Evolutionary conservation across 768 basidiomycete species (phyloP).

Genomic region (Podaxis sp.): DNA sequence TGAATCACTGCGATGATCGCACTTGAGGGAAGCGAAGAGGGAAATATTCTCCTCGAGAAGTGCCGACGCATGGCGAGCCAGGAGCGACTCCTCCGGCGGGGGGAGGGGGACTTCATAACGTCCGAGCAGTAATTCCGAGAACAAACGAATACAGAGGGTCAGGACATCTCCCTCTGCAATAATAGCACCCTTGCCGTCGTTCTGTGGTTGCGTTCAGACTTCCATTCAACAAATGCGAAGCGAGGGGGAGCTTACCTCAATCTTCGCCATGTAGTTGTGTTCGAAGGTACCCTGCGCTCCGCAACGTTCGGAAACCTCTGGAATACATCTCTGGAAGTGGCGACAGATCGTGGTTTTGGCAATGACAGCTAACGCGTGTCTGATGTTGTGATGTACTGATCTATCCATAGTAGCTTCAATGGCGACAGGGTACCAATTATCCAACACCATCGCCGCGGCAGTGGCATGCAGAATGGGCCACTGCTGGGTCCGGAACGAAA

Average conservation of each 20-base stretch:
- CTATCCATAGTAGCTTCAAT: constrained; percentile 36
- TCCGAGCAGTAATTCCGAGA: constrained; percentile 56
- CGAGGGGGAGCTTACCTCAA: constrained; percentile 38
- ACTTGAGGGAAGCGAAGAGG: constrained; percentile 33
- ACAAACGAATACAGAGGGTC: constrained; percentile 52
- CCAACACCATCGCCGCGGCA: constrained; percentile 50
- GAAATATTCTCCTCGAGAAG: constrained; percentile 46
- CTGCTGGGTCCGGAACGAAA: constrained; percentile 65
- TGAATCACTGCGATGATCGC: constrained; percentile 46
- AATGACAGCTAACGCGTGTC: constrained; percentile 55
- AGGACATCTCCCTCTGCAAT: constrained; percentile 57
- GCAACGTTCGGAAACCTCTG: constrained; percentile 59
- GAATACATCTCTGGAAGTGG: constrained; percentile 49
- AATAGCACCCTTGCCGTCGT: constrained; percentile 55
- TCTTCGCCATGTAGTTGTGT: constrained; percentile 56
- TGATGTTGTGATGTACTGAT: constrained; percentile 41
- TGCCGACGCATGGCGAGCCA: constrained; percentile 48
- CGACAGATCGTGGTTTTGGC: constrained; percentile 54
- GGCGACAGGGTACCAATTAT: constrained; percentile 41
- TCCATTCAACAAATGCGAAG: constrained; percentile 8
- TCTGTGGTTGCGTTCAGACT: constrained; percentile 25
- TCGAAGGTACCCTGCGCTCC: constrained; percentile 68
- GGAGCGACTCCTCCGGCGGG: constrained; percentile 45
- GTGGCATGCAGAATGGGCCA: constrained; percentile 54
- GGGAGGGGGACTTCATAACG: constrained; percentile 54